Conservation (phyloP, 179 eudicot species). For the Beta macrorhiza region DNA sequence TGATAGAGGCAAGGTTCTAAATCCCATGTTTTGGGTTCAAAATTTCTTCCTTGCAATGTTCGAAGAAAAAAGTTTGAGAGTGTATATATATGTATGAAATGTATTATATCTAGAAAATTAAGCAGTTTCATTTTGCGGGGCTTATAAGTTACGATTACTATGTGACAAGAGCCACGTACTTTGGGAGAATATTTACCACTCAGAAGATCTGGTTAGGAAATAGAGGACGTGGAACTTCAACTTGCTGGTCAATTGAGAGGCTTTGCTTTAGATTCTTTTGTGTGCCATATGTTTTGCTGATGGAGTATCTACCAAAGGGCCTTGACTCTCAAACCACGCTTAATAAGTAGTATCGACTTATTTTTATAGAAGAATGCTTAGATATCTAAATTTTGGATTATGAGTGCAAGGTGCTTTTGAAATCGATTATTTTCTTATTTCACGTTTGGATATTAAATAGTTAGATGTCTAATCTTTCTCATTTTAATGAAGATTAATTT, state of each 20-base stretch:
- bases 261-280: constrained; percentile 11
- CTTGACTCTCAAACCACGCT: too few species aligned
- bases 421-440: too few species aligned
- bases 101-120: constrained; percentile 1
- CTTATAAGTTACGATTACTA: neutral
- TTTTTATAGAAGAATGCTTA: too few species aligned
- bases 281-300: constrained; percentile 1
- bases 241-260: constrained; percentile 28
- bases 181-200: constrained; percentile 24
- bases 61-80: neutral
- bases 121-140: constrained; percentile 10
- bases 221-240: constrained; percentile 38
- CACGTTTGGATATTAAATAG: too few species aligned
- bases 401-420: too few species aligned
- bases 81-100: neutral
- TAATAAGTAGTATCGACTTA: too few species aligned
- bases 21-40: constrained; percentile 42
- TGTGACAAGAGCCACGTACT: constrained; percentile 18
- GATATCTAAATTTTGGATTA: too few species aligned
- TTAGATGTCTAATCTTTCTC: too few species aligned
- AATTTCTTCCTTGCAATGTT: neutral
- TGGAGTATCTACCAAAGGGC: too few species aligned
- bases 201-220: constrained; percentile 32
- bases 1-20: constrained; percentile 51
- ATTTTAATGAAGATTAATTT: too few species aligned